Conservation (phyloP, 164 flowering plant genomes). For the Liquidambar formosana region DNA sequence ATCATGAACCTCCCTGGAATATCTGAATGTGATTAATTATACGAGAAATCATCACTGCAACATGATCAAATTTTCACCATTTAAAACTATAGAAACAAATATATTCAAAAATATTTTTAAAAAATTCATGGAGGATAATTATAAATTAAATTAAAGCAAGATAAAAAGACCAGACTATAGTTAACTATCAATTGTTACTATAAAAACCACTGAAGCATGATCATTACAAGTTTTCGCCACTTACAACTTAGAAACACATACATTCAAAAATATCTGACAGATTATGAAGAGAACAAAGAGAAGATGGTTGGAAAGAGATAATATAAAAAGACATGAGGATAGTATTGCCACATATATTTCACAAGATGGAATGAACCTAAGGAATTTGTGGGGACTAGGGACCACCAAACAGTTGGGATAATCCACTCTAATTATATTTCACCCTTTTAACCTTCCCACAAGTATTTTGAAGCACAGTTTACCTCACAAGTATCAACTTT, state of each 20-base stretch:
- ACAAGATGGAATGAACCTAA: too few species aligned
- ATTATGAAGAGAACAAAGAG: background rate
- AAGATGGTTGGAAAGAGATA: background rate
- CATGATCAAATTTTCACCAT: too few species aligned
- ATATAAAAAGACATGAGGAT: background rate
- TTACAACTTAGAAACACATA: background rate
- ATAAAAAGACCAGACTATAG: too few species aligned
- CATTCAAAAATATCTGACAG: background rate
- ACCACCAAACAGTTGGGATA: background rate
- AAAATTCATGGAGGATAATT: too few species aligned
- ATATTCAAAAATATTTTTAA: too few species aligned
- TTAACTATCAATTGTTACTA: background rate
- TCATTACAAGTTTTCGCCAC: background rate
- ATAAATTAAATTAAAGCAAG: too few species aligned
- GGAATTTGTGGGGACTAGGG: too few species aligned
- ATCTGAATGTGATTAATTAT: too few species aligned
- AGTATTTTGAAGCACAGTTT: background rate
- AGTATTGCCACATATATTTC: background rate
- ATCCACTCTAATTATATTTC: background rate
- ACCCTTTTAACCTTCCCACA: background rate
- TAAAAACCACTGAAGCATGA: background rate
- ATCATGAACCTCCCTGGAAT: too few species aligned
- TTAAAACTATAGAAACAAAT: too few species aligned
- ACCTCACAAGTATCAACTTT: background rate
- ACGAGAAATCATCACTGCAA: too few species aligned